phyloP scores from a whole-genome alignment of 495 filamentous ascomycete species.

The Penicillium desertorum region DNA sequence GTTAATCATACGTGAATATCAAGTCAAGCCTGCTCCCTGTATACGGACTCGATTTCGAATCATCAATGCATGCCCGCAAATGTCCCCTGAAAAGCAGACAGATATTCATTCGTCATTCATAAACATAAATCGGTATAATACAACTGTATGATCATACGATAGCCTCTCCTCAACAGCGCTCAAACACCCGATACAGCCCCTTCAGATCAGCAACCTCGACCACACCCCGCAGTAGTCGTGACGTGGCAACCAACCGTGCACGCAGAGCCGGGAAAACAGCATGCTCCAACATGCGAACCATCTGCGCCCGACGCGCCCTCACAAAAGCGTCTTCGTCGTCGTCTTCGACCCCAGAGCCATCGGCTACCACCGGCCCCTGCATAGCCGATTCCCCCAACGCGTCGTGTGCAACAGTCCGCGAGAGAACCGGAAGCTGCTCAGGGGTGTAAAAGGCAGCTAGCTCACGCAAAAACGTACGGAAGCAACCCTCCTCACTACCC shows the following conservation, averaged over 20 bases:
- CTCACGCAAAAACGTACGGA: constrained; percentile 79
- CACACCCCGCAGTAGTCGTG: constrained; percentile 70
- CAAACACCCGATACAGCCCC: constrained; percentile 95
- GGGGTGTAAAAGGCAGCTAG: constrained; percentile 92
- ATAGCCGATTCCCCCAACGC: not conserved
- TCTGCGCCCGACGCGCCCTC: constrained; percentile 58
- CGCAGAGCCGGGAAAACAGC: constrained; percentile 87
- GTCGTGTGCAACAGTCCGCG: constrained; percentile 27
- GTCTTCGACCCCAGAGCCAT: constrained; percentile 21
- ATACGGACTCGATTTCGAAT: not conserved
- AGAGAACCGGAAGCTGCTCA: constrained; percentile 67
- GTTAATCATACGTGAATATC: too few relatives aligned
- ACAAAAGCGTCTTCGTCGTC: constrained; percentile 53
- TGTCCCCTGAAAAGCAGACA: not conserved
- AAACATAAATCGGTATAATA: not conserved
- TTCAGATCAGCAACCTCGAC: constrained; percentile 93
- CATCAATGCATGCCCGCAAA: not conserved
- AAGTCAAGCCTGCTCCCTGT: not conserved
- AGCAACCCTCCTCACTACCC: constrained; percentile 80
- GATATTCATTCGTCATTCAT: constrained; percentile 5
- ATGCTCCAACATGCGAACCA: constrained; percentile 73
- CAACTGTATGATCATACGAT: not conserved
- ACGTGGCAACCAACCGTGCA: constrained; percentile 80
- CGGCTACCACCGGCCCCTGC: constrained; percentile 10
- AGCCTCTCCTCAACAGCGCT: constrained; percentile 66